A percentile compares a stretch with the other conserved stretches of the same genome.
Evolutionary conservation across 495 filamentous ascomycete genomes (phyloP).

Genomic region (Penicillium riverlandense): DNA sequence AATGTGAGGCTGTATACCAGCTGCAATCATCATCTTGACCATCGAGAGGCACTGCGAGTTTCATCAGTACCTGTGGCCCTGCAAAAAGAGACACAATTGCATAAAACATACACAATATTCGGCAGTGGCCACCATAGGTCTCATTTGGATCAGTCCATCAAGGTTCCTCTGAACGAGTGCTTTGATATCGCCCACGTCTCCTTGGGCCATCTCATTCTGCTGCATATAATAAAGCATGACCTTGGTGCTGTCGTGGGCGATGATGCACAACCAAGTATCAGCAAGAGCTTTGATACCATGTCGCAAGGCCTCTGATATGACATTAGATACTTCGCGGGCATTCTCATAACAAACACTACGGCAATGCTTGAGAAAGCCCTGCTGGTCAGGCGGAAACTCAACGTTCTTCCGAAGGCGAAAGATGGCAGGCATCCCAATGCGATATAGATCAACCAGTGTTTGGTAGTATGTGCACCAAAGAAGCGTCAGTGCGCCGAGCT

Average conservation of each 20-base stretch:
- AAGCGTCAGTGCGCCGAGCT: slow-evolving; percentile 9
- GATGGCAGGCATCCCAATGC: slow-evolving; percentile 10
- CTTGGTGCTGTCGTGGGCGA: slow-evolving; percentile 11
- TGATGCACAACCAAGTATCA: slow-evolving; percentile 14
- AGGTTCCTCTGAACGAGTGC: slow-evolving; percentile 8
- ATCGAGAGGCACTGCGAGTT: slow-evolving; percentile 7
- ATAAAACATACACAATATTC: slow-evolving; percentile 11
- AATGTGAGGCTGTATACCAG: slow-evolving; percentile 4
- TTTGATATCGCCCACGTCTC: slow-evolving; percentile 2
- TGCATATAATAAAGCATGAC: slow-evolving; percentile 12
- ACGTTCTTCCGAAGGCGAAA: slow-evolving; percentile 8
- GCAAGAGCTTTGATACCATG: slow-evolving; percentile 11
- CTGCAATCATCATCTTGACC: slow-evolving; percentile 11
- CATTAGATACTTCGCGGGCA: slow-evolving; percentile 6
- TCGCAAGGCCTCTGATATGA: slow-evolving; percentile 5
- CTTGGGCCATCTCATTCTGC: not conserved
- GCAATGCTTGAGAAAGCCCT: slow-evolving; percentile 7
- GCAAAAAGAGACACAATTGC: no score
- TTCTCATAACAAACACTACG: slow-evolving; percentile 8
- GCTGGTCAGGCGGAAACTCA: slow-evolving; percentile 6
- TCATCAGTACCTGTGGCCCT: no score
- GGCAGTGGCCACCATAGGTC: slow-evolving; percentile 12
- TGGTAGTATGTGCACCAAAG: slow-evolving; percentile 14
- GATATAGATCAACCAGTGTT: slow-evolving; percentile 13
- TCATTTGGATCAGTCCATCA: slow-evolving; percentile 11